These are phyloP conservation scores for Neonectria faginata DNA, from an alignment of 2,329 filamentous ascomycete species.

Conservation along the genomic window DNA sequence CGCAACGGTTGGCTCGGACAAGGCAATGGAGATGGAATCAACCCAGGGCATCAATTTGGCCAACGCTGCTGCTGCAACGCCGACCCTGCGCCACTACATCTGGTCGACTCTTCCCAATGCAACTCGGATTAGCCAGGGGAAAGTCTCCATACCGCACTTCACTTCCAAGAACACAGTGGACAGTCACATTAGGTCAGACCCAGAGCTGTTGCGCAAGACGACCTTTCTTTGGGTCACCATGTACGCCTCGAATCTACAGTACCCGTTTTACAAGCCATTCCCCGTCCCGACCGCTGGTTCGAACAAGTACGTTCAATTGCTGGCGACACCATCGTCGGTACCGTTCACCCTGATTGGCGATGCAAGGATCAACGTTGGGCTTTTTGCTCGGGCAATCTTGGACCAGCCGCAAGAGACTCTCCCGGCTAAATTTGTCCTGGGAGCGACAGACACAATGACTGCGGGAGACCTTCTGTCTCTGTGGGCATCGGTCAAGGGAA, in stretches of 20 bases:
- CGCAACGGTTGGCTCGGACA: conserved; percentile 41
- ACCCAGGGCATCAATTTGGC: conserved; percentile 57
- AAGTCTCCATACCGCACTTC: conserved; percentile 54
- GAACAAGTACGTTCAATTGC: conserved; percentile 47
- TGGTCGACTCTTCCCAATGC: conserved; percentile 59
- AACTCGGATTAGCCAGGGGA: conserved; percentile 47
- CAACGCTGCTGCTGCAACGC: conserved; percentile 52
- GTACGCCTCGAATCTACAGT: conserved; percentile 51
- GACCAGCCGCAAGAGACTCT: conserved; percentile 46
- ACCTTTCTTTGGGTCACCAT: conserved; percentile 54
- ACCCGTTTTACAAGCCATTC: conserved; percentile 28
- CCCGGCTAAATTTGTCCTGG: conserved; percentile 47
- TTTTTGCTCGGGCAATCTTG: conserved; percentile 49
- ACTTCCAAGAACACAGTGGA: conserved; percentile 57
- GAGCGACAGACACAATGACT: conserved; percentile 39
- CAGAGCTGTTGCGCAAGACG: conserved; percentile 51
- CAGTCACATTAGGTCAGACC: conserved; percentile 52
- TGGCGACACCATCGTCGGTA: conserved; percentile 39
- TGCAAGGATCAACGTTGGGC: conserved; percentile 47
- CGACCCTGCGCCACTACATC: conserved; percentile 57
- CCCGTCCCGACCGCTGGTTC: conserved; percentile 23
- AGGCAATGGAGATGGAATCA: conserved; percentile 53
- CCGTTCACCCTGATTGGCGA: conserved; percentile 49
- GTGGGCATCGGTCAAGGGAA: conserved; percentile 47
- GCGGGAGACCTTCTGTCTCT: conserved; percentile 45